Percentiles rank a stretch among this genome's conserved stretches.
These are phyloP conservation scores for Colletotrichum lindemuthianum DNA, from an alignment of 2,329 filamentous ascomycete genomes.

Conservation along the genomic window DNA sequence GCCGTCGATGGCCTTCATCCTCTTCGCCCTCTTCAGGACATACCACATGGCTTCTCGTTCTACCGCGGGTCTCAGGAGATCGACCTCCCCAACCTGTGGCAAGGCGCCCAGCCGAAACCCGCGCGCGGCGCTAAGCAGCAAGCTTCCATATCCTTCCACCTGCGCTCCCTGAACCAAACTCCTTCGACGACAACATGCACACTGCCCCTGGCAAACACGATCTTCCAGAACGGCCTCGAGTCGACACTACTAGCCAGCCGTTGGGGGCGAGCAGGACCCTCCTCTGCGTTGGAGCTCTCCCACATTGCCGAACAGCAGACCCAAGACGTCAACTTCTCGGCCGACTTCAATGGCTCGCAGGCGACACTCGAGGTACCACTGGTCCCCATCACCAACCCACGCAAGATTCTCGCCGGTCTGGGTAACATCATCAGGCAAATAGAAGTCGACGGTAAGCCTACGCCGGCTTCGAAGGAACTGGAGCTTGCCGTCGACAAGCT, in stretches of 20 bases:
- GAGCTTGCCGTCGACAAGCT: slow-evolving; percentile 71
- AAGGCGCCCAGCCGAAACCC: not conserved
- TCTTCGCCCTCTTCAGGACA: slow-evolving; percentile 42
- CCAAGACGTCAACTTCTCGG: slow-evolving; percentile 48
- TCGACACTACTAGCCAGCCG: slow-evolving; percentile 65
- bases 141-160: slow-evolving; percentile 23
- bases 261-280: slow-evolving; percentile 45
- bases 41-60: slow-evolving; percentile 60
- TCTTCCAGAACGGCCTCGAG: slow-evolving; percentile 75
- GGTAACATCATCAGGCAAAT: slow-evolving; percentile 82
- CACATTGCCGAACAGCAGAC: slow-evolving; percentile 48
- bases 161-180: not conserved
- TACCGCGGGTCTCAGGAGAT: slow-evolving; percentile 53
- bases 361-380: slow-evolving; percentile 54
- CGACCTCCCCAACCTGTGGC: slow-evolving; percentile 60
- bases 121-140: slow-evolving; percentile 19
- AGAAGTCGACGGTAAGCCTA: slow-evolving; percentile 55
- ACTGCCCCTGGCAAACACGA: slow-evolving; percentile 79
- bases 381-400: slow-evolving; percentile 70
- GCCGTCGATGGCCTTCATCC: slow-evolving; percentile 66
- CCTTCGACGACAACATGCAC: slow-evolving; percentile 48
- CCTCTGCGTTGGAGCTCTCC: slow-evolving; percentile 42
- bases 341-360: slow-evolving; percentile 37
- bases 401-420: slow-evolving; percentile 71
- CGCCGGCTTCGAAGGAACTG: slow-evolving; percentile 77